Evolutionary conservation across 306 rosid species (phyloP).

Genomic region (Sechiopsis laciniata): DNA sequence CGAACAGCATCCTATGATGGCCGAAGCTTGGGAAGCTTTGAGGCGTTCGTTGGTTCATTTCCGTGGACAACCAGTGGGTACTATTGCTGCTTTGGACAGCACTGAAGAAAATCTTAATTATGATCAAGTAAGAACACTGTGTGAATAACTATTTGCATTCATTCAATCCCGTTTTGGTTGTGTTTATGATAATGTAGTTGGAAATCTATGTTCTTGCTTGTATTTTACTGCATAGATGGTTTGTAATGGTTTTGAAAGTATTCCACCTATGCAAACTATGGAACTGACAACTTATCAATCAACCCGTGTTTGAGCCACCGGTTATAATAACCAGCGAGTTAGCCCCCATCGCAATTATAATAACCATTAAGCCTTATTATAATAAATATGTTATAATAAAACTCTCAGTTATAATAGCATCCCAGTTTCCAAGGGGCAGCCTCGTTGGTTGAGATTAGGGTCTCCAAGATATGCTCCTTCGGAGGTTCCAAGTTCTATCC

Average conservation of each 20-base stretch:
- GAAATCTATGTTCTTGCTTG: not conserved
- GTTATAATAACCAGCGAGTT: too few species aligned
- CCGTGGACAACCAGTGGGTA: slow-evolving; percentile 84
- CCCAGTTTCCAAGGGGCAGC: too few species aligned
- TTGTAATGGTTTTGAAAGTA: not conserved
- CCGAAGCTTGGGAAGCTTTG: slow-evolving; percentile 77
- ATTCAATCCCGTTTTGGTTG: not conserved
- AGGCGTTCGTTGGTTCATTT: slow-evolving; percentile 70
- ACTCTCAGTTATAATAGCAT: too few species aligned
- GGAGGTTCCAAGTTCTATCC: too few species aligned
- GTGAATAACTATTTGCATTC: not conserved
- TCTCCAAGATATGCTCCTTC: too few species aligned
- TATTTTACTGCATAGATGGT: not conserved
- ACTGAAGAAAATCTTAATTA: slow-evolving; percentile 72
- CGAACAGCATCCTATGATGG: slow-evolving; percentile 49
- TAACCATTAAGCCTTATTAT: too few species aligned
- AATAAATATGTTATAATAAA: too few species aligned
- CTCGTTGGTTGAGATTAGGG: too few species aligned
- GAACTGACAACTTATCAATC: not conserved
- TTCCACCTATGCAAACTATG: not conserved
- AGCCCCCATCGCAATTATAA: too few species aligned
- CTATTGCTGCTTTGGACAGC: slow-evolving; percentile 78
- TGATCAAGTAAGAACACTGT: slow-evolving; percentile 42
- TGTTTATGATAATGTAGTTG: not conserved
- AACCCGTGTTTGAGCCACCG: too few species aligned